Percentiles rank a stretch among this genome's conserved stretches.
Evolutionary conservation across 805 yeast genomes (phyloP).

Genomic region (Saccharomycopsis schoenii): DNA sequence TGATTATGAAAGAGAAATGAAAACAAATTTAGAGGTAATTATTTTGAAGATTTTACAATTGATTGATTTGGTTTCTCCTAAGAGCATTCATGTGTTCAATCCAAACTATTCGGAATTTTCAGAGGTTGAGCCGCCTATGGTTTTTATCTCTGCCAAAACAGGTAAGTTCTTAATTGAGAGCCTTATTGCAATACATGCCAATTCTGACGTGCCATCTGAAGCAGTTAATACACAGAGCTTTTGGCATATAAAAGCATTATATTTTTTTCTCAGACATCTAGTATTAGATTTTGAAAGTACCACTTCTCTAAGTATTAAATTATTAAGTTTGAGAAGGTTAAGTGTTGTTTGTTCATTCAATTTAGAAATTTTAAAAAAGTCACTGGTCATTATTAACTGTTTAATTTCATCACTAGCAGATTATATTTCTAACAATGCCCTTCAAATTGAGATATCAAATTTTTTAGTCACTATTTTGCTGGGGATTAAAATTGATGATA

Average conservation of each 20-base stretch:
- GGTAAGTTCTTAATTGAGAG: conserved; percentile 8
- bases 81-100: neutral
- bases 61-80: conserved; percentile 32
- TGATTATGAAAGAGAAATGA: neutral
- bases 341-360: neutral
- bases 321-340: conserved; percentile 7
- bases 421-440: neutral
- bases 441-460: neutral
- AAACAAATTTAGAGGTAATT: conserved; percentile 22
- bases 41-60: conserved; percentile 30
- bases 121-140: neutral
- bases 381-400: neutral
- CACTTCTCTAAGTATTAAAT: neutral
- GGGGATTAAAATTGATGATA: neutral
- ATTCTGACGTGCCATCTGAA: neutral
- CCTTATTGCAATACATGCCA: neutral
- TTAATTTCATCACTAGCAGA: neutral
- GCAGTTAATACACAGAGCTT: neutral
- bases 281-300: neutral
- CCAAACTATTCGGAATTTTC: neutral
- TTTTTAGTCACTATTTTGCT: neutral
- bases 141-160: conserved; percentile 10
- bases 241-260: conserved; percentile 4
- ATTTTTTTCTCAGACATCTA: neutral
- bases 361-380: neutral